A percentile compares a stretch with the other conserved stretches of the same genome.
phyloP scores from a whole-genome alignment of 108 stramenopile species.

The Discostella stelligeroides region DNA sequence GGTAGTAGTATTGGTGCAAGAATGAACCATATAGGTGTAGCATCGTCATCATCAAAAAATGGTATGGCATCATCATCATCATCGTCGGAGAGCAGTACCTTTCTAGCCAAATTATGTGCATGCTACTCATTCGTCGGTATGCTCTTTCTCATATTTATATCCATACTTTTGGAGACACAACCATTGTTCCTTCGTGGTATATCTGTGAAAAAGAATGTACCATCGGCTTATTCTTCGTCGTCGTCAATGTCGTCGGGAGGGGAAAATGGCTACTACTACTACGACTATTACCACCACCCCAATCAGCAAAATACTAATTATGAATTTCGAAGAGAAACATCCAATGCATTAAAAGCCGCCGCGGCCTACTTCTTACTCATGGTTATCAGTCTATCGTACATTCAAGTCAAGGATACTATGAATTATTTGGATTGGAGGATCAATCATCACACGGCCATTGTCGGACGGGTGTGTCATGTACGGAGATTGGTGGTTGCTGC shows the following conservation, averaged over 20 bases:
- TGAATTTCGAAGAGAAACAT: conserved; percentile 47
- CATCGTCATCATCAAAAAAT: neutral
- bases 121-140: conserved; percentile 37
- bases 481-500: conserved; percentile 27
- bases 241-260: neutral
- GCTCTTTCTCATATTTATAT: conserved; percentile 44
- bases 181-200: conserved; percentile 39
- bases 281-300: too few relatives aligned
- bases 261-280: neutral
- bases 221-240: neutral
- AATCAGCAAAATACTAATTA: too few relatives aligned
- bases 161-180: conserved; percentile 40
- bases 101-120: conserved; percentile 42
- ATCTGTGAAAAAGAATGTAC: conserved; percentile 21
- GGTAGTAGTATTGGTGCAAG: neutral
- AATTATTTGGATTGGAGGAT: conserved; percentile 1
- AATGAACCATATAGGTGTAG: neutral
- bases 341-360: conserved; percentile 49
- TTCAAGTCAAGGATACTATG: conserved; percentile 29
- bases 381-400: conserved; percentile 42
- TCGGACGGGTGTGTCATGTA: conserved; percentile 35
- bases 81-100: conserved; percentile 20
- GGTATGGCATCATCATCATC: neutral
- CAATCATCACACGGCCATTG: conserved; percentile 28
- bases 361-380: conserved; percentile 50